Percentiles rank a stretch among this genome's conserved stretches.
Conservation (phyloP, 345 rosid genomes). For the Boechera divaricarpa region DNA sequence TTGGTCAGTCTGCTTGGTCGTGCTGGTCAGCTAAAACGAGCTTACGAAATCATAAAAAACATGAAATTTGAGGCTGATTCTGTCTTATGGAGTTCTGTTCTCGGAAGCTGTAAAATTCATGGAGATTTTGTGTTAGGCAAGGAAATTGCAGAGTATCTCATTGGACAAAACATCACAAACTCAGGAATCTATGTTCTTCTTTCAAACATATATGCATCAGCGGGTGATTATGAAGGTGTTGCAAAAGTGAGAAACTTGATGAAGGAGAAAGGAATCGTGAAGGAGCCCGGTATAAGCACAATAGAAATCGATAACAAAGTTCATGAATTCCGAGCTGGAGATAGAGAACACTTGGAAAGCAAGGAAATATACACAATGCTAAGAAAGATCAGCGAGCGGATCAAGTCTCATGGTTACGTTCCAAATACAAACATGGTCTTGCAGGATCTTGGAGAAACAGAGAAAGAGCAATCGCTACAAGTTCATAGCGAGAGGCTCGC, state of each 20-base stretch:
- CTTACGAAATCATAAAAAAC: conserved; percentile 51
- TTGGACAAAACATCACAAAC: conserved; percentile 52
- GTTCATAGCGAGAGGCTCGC: conserved; percentile 83
- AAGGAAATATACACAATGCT: conserved; percentile 59
- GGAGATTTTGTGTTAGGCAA: conserved; percentile 63
- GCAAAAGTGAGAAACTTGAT: conserved; percentile 70
- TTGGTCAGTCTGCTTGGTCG: conserved; percentile 75
- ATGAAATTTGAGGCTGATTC: conserved; percentile 64
- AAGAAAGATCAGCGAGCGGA: conserved; percentile 46
- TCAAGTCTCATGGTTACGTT: conserved; percentile 42
- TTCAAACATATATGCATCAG: conserved; percentile 69
- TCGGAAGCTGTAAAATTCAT: conserved; percentile 71
- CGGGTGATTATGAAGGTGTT: conserved; percentile 63
- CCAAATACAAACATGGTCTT: conserved; percentile 59
- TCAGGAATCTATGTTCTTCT: conserved; percentile 74
- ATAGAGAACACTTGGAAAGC: conserved; percentile 51
- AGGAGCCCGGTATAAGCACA: conserved; percentile 75
- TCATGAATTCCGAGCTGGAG: conserved; percentile 71
- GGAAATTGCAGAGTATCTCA: conserved; percentile 67
- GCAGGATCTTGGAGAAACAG: conserved; percentile 56
- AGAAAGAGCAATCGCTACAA: conserved; percentile 63
- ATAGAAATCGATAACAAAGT: conserved; percentile 60
- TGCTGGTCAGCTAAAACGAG: conserved; percentile 63
- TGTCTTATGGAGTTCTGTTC: conserved; percentile 71
- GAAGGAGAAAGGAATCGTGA: conserved; percentile 64